phyloP scores from a whole-genome alignment of 2,329 filamentous ascomycete species.

The Eurotiales sp. region DNA sequence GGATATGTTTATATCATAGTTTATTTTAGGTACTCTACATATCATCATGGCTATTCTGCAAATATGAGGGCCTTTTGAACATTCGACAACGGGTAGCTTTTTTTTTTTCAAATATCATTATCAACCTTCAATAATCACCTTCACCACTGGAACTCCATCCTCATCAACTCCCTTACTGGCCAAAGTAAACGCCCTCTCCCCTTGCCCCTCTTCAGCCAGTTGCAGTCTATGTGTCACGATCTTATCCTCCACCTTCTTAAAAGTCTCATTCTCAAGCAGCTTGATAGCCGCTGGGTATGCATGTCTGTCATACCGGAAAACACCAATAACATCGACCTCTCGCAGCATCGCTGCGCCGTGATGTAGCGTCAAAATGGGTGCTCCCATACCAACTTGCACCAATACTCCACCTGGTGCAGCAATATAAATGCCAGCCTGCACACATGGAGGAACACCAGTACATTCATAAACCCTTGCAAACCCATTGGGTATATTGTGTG shows the following conservation, averaged over 20 bases:
- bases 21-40: background rate
- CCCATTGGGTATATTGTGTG: conserved; percentile 26
- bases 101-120: background rate
- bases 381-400: conserved; percentile 56
- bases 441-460: conserved; percentile 43
- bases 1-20: background rate
- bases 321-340: conserved; percentile 56
- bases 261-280: conserved; percentile 48
- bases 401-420: conserved; percentile 48
- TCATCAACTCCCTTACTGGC: conserved; percentile 51
- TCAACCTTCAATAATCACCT: conserved; percentile 46
- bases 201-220: conserved; percentile 40
- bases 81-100: background rate
- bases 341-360: conserved; percentile 53
- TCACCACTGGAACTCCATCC: conserved; percentile 50
- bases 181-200: conserved; percentile 50
- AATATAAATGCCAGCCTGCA: conserved; percentile 45
- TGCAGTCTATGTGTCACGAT: conserved; percentile 53
- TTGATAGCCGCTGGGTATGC: conserved; percentile 54
- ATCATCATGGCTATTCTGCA: background rate
- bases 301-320: conserved; percentile 52
- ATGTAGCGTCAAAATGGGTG: conserved; percentile 52
- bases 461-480: conserved; percentile 46
- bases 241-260: conserved; percentile 47
- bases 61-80: background rate